A percentile compares a stretch with the other conserved stretches of the same genome.
Conservation (phyloP, 179 eudicot species). For the Silene vulgaris region DNA sequence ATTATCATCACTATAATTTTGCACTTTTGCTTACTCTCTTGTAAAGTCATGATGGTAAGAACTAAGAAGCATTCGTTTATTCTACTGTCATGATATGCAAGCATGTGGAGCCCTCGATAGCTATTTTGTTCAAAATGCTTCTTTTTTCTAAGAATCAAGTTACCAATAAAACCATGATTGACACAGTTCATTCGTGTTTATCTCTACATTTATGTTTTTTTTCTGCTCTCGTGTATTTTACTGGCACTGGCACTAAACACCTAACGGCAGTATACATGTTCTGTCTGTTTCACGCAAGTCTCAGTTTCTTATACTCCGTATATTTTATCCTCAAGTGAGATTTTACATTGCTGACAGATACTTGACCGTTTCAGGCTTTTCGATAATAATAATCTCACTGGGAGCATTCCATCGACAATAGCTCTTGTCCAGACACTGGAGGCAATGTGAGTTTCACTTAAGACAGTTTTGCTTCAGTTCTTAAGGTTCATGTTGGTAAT, state of each 20-base stretch:
- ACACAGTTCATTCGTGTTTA: background rate
- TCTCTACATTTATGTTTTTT: background rate
- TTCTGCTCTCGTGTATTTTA: background rate
- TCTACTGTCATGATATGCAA: background rate
- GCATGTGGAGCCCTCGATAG: background rate
- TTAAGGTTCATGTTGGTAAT: constrained; percentile 19
- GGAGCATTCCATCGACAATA: constrained; percentile 53
- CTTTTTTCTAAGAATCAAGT: background rate
- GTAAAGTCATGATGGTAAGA: background rate
- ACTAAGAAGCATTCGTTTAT: background rate
- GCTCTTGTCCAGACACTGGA: constrained; percentile 48
- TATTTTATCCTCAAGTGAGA: background rate
- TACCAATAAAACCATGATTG: background rate
- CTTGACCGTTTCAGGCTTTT: constrained; percentile 45
- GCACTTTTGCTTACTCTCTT: background rate
- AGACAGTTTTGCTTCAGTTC: background rate
- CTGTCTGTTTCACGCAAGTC: background rate
- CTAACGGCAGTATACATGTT: background rate
- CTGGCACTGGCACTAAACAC: background rate
- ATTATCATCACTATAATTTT: background rate
- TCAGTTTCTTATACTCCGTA: background rate
- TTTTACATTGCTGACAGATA: background rate
- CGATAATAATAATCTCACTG: constrained; percentile 51
- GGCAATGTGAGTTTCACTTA: constrained; percentile 54
- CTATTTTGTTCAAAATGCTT: background rate